Conservation (phyloP, 768 basidiomycete genomes). For the Galerina sulciceps region DNA sequence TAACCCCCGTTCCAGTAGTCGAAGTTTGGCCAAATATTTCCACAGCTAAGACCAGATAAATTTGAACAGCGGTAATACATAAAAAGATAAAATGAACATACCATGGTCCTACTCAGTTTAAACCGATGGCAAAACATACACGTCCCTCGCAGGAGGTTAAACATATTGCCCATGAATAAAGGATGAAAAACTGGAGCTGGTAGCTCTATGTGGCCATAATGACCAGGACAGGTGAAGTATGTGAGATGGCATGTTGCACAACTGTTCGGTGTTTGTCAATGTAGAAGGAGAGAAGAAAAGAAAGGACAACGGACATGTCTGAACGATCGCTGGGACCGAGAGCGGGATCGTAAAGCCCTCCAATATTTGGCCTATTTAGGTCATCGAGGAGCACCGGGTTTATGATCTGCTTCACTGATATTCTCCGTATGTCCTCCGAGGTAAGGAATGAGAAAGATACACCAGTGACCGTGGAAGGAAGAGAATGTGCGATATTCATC, state of each 20-base stretch:
- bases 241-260: slow-evolving; percentile 93
- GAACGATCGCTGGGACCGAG: slow-evolving; percentile 88
- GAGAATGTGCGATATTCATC: slow-evolving; percentile 91
- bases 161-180: slow-evolving; percentile 91
- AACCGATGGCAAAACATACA: slow-evolving; percentile 97
- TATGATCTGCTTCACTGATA: slow-evolving; percentile 97
- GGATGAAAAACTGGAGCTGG: slow-evolving; percentile 97
- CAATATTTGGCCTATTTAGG: slow-evolving; percentile 87
- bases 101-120: slow-evolving; percentile 76
- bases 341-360: slow-evolving; percentile 94
- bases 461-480: slow-evolving; percentile 84
- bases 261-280: slow-evolving; percentile 45
- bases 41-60: slow-evolving; percentile 54
- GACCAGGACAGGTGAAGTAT: slow-evolving; percentile 95
- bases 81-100: slow-evolving; percentile 32
- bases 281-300: neutral
- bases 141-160: slow-evolving; percentile 80
- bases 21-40: slow-evolving; percentile 86
- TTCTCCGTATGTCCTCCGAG: slow-evolving; percentile 83
- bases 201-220: slow-evolving; percentile 97
- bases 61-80: neutral
- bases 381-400: slow-evolving; percentile 95
- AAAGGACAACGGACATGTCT: slow-evolving; percentile 75
- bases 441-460: slow-evolving; percentile 94
- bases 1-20: slow-evolving; percentile 87